phyloP scores from a whole-genome alignment of 2,329 filamentous ascomycete species.

The Incumbomyces lentus region DNA sequence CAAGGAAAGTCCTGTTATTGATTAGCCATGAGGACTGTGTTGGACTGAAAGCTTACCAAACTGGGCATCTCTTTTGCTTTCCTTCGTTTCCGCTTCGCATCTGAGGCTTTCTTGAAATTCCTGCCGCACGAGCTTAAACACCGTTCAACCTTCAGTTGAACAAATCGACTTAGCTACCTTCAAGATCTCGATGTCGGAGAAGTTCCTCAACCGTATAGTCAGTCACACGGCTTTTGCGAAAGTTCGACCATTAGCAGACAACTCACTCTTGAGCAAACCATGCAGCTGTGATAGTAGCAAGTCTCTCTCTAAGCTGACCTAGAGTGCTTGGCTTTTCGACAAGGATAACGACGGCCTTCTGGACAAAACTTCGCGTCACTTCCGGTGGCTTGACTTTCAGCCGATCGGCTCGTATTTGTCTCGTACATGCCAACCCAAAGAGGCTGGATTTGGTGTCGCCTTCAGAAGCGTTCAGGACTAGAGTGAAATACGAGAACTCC shows the following conservation, averaged over 20 bases:
- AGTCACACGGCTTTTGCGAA: slow-evolving; percentile 7
- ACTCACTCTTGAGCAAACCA: slow-evolving; percentile 83
- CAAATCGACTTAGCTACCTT: slow-evolving; percentile 35
- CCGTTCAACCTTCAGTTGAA: slow-evolving; percentile 1
- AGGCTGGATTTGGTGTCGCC: slow-evolving; percentile 51
- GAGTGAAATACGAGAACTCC: slow-evolving; percentile 97
- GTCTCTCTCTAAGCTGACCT: slow-evolving; percentile 77
- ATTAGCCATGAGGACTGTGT: slow-evolving; percentile 4
- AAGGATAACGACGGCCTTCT: slow-evolving; percentile 95
- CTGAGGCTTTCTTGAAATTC: slow-evolving; percentile 82
- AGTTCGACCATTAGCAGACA: not conserved
- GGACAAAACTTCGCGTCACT: slow-evolving; percentile 92
- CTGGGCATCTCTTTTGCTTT: slow-evolving; percentile 72
- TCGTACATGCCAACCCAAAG: slow-evolving; percentile 91
- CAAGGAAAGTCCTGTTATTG: slow-evolving; percentile 52
- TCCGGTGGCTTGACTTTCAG: slow-evolving; percentile 72
- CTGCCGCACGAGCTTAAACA: slow-evolving; percentile 28
- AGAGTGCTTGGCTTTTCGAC: slow-evolving; percentile 84
- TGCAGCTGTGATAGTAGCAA: slow-evolving; percentile 81
- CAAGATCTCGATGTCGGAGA: slow-evolving; percentile 82
- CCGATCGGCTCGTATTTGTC: slow-evolving; percentile 72
- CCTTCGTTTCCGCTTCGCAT: slow-evolving; percentile 47
- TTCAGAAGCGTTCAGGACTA: slow-evolving; percentile 43
- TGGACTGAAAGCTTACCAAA: slow-evolving; percentile 50
- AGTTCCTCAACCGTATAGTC: slow-evolving; percentile 47